Percentiles rank a stretch among this genome's conserved stretches.
phyloP scores from a whole-genome alignment of 2,329 filamentous ascomycete species.

The Penicillium concentricum region DNA sequence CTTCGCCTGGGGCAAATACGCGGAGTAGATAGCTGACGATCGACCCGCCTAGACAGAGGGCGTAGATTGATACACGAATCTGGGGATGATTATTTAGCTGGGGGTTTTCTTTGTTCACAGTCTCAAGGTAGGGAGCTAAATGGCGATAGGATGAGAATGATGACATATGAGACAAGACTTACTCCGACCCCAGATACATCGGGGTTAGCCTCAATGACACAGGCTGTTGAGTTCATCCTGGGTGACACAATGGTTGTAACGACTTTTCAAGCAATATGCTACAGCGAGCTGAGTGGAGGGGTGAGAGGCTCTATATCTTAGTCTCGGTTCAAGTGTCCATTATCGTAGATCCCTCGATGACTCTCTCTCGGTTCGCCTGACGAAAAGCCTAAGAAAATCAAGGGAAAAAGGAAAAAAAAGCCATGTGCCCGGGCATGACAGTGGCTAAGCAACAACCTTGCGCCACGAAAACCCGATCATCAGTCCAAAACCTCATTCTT shows the following conservation, averaged over 20 bases:
- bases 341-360: background rate
- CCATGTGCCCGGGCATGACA: background rate
- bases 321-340: background rate
- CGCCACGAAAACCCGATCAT: background rate
- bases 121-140: background rate
- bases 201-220: constrained; percentile 17
- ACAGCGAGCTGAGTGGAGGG: background rate
- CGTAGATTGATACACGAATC: constrained; percentile 20
- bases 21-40: constrained; percentile 16
- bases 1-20: constrained; percentile 15
- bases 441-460: constrained; percentile 4
- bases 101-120: background rate
- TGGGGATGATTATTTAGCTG: background rate
- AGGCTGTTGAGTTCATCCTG: constrained; percentile 15
- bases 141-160: background rate
- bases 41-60: constrained; percentile 18
- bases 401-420: background rate
- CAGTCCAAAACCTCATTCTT: background rate
- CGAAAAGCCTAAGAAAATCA: background rate
- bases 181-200: constrained; percentile 17
- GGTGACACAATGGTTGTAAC: background rate
- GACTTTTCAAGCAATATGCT: background rate
- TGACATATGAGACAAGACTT: background rate
- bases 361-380: background rate
- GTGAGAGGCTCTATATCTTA: background rate